Conservation (phyloP, 306 rosid species). For the Luffa aegyptiaca region DNA sequence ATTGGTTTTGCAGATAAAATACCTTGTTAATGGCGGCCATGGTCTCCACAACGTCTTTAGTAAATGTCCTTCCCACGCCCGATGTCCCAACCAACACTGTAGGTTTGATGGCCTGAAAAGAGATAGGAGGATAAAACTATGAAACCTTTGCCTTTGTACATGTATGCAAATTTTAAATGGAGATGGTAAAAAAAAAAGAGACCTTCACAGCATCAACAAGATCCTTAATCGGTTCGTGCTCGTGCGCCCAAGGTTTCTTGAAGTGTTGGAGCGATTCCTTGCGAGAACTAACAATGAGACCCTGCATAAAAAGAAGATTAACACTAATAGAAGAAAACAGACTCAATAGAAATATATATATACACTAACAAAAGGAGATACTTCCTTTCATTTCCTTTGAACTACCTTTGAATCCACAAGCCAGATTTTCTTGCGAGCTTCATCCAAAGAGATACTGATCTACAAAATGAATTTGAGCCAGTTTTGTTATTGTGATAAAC, state of each 20-base stretch:
- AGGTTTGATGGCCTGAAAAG: conserved; percentile 67
- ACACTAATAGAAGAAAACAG: conserved; percentile 12
- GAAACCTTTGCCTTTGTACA: neutral
- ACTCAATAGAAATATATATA: neutral
- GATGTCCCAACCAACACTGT: conserved; percentile 91
- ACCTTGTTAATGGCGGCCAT: conserved; percentile 49
- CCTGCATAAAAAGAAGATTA: conserved; percentile 39
- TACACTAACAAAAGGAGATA: neutral
- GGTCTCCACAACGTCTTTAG: conserved; percentile 62
- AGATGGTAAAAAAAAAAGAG: conserved; percentile 6
- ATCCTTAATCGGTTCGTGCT: conserved; percentile 51
- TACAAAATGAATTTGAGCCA: conserved; percentile 23
- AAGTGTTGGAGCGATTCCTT: conserved; percentile 86
- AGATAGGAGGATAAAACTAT: conserved; percentile 13
- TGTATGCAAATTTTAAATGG: neutral
- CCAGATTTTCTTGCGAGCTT: conserved; percentile 74
- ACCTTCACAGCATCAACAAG: conserved; percentile 65
- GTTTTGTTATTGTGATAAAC: neutral
- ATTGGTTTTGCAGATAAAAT: neutral
- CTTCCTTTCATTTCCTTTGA: neutral
- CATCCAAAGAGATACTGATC: conserved; percentile 60
- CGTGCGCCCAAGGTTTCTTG: conserved; percentile 96
- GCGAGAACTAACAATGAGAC: conserved; percentile 74
- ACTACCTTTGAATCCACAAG: conserved; percentile 88
- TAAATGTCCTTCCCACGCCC: conserved; percentile 71